A percentile compares a stretch with the other conserved stretches of the same genome.
Conservation (phyloP, 1,284 basidiomycete species). For the Dichomitus squalens region DNA sequence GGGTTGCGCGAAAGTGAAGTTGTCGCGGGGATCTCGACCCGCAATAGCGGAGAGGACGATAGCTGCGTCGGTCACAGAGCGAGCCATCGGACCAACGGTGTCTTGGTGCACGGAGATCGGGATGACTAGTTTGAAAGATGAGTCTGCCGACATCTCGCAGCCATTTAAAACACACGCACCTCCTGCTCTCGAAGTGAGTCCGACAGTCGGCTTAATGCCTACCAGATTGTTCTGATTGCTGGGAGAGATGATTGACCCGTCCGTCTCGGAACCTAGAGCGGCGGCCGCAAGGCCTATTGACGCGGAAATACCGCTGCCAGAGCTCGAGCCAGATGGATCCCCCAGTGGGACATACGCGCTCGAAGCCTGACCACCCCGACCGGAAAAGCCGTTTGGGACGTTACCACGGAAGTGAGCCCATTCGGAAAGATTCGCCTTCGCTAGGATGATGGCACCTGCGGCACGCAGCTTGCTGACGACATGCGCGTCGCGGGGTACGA, state of each 20-base stretch:
- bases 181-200: slow-evolving; percentile 50
- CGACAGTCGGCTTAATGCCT: slow-evolving; percentile 55
- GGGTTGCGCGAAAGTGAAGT: slow-evolving; percentile 62
- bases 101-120: slow-evolving; percentile 67
- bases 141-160: too few species aligned
- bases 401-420: slow-evolving; percentile 62
- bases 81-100: slow-evolving; percentile 62
- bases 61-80: slow-evolving; percentile 62
- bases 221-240: slow-evolving; percentile 47
- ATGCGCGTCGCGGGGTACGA: slow-evolving; percentile 64
- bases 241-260: slow-evolving; percentile 60
- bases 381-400: slow-evolving; percentile 64
- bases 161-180: slow-evolving; percentile 30
- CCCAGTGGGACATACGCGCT: slow-evolving; percentile 62
- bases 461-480: slow-evolving; percentile 60
- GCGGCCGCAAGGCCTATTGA: slow-evolving; percentile 65
- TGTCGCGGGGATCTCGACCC: slow-evolving; percentile 60
- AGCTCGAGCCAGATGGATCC: slow-evolving; percentile 67
- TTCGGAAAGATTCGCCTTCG: slow-evolving; percentile 69
- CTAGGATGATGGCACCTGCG: slow-evolving; percentile 71
- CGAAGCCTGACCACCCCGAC: slow-evolving; percentile 63
- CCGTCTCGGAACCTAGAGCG: slow-evolving; percentile 66
- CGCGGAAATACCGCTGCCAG: slow-evolving; percentile 62
- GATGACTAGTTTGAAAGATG: slow-evolving; percentile 50
- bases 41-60: slow-evolving; percentile 62